Conservation (phyloP, 768 basidiomycete genomes). For the Boletus fagicola region DNA sequence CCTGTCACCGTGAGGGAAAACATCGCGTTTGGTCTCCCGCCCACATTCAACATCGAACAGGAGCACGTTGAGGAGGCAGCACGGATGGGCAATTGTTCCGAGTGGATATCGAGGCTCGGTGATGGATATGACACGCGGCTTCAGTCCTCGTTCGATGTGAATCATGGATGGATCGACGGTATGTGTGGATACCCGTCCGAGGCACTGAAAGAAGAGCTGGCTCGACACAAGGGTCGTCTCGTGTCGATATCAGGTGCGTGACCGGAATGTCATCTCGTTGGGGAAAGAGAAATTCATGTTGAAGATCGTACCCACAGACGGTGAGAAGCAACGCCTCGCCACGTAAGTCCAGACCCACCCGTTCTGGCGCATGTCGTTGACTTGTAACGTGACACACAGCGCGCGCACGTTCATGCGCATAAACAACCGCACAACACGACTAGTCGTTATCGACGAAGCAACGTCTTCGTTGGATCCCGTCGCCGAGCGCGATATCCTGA, state of each 20-base stretch:
- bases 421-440: slow-evolving; percentile 34
- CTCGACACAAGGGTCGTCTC: slow-evolving; percentile 21
- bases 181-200: slow-evolving; percentile 20
- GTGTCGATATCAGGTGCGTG: slow-evolving; percentile 25
- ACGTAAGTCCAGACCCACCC: slow-evolving; percentile 38
- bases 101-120: slow-evolving; percentile 35
- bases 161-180: slow-evolving; percentile 23
- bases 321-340: slow-evolving; percentile 49
- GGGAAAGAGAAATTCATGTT: background rate
- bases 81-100: slow-evolving; percentile 28
- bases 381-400: slow-evolving; percentile 23
- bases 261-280: background rate
- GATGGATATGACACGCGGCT: slow-evolving; percentile 35
- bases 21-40: slow-evolving; percentile 34
- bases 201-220: slow-evolving; percentile 21
- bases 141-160: slow-evolving; percentile 19
- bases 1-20: slow-evolving; percentile 48
- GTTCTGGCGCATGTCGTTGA: background rate
- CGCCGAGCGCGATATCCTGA: slow-evolving; percentile 49
- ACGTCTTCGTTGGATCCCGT: slow-evolving; percentile 56
- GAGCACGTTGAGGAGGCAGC: slow-evolving; percentile 33
- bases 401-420: slow-evolving; percentile 47
- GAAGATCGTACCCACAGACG: slow-evolving; percentile 24
- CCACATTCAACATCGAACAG: slow-evolving; percentile 8
- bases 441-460: slow-evolving; percentile 59